phyloP scores from a whole-genome alignment of 2,329 filamentous ascomycete genomes.

The Basipetospora chlamydospora region DNA sequence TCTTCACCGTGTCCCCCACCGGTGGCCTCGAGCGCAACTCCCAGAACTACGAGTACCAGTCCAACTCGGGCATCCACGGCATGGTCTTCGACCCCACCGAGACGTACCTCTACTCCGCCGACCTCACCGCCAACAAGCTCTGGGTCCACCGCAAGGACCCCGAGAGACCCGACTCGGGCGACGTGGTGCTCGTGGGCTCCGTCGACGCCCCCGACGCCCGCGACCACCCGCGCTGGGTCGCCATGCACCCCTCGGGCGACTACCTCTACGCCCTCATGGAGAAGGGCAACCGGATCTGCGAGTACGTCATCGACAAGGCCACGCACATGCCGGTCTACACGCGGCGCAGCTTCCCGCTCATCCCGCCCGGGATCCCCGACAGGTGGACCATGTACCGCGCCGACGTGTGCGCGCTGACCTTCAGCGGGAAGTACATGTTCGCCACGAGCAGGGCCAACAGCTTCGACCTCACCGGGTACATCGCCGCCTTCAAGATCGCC shows the following conservation, averaged over 20 bases:
- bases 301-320: constrained; percentile 63
- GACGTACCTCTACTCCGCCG: constrained; percentile 64
- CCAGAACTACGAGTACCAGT: constrained; percentile 60
- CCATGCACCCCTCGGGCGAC: constrained; percentile 61
- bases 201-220: constrained; percentile 54
- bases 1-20: constrained; percentile 46
- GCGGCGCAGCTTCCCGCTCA: constrained; percentile 59
- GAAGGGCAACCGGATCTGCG: constrained; percentile 68
- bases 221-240: constrained; percentile 82
- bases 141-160: constrained; percentile 62
- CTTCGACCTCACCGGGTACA: constrained; percentile 64
- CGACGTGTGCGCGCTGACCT: constrained; percentile 65
- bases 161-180: constrained; percentile 30
- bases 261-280: constrained; percentile 85
- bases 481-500: constrained; percentile 62
- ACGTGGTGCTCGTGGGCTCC: constrained; percentile 54
- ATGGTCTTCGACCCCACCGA: constrained; percentile 68
- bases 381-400: constrained; percentile 58
- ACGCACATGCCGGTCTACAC: constrained; percentile 70
- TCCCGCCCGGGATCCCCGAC: constrained; percentile 53
- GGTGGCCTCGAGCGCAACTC: constrained; percentile 49
- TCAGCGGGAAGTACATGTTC: constrained; percentile 62
- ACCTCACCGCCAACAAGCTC: constrained; percentile 63
- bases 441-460: constrained; percentile 71
- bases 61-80: constrained; percentile 60